Base-by-base conservation (phyloP, 2,329 filamentous ascomycete species). In the Trichophyton benhamiae region DNA sequence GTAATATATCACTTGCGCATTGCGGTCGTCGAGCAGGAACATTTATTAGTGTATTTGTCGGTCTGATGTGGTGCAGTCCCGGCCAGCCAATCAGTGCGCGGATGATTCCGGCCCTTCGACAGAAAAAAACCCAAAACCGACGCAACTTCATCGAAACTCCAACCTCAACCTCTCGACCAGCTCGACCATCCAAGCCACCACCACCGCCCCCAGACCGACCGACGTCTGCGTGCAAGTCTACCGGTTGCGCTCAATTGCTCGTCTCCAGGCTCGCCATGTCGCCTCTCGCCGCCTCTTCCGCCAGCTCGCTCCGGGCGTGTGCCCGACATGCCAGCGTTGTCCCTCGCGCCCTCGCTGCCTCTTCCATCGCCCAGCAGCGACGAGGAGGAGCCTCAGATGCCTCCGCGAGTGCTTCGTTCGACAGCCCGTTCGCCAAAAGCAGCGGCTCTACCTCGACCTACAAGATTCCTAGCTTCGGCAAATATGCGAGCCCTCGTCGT, bases 401-500 rank as follows among this genome's bases (percentile, higher is more conserved):
- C 58, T 25, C 64, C 41, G 62, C 59, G 38, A 68, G 67, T n/a
- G 73, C 78, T 30, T 75, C 74, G 64, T 79, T 79, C 69, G 71
- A 79, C 49, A 78, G 76, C 68, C 84, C 84, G 64, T 87, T 87
- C 77, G 77, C 78, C 71, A 75, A 72, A 67, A 65, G 72, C 66
- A 72, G 74, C 63, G 72, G 76, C 65, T 74, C 74, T 67, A 72
- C 69, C 60, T 71, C 80, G 59, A 83, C 82, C 69, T 85, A 81
- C 76, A 85, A 88, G 77, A 87, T 97, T 72, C 94, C 94, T 68
- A 86, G 88, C 79, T 97, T 95, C 78, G 84, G 84, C 76, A 87
- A 91, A 75, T 99, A 99, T 81, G 81, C 86, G 78, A 87, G 83
- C 77, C 86, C 84, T 74, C 79, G 80, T 67, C 78, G 79, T 69